These are phyloP conservation scores for Alternaria arborescens DNA, from an alignment of 2,329 filamentous ascomycete genomes.

Conservation along the genomic window DNA sequence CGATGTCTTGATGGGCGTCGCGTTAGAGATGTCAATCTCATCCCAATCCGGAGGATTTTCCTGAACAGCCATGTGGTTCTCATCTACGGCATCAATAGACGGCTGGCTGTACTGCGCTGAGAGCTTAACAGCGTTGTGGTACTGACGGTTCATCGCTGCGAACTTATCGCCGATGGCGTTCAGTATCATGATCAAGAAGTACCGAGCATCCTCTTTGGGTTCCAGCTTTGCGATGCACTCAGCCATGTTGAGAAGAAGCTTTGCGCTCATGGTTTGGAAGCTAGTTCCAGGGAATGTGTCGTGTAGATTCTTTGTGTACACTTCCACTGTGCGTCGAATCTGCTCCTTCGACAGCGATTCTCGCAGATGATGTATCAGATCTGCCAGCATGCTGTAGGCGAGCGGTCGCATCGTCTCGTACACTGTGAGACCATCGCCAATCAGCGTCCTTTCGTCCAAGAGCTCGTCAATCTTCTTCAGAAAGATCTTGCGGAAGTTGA, in stretches of 20 bases:
- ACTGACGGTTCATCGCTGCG: conserved; percentile 96
- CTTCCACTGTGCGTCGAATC: conserved; percentile 93
- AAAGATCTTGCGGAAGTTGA: conserved; percentile 97
- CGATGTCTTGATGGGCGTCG: conserved; percentile 93
- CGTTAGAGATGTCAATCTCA: conserved; percentile 95
- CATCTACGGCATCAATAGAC: conserved; percentile 67
- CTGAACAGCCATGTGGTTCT: conserved; percentile 85
- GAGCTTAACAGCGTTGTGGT: conserved; percentile 91
- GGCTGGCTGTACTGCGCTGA: conserved; percentile 79
- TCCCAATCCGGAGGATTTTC: conserved; percentile 91
- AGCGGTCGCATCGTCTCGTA: conserved; percentile 96
- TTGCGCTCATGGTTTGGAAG: conserved; percentile 99
- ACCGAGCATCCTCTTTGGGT: conserved; percentile 91
- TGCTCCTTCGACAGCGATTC: conserved; percentile 88
- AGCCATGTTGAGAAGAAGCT: conserved; percentile 95
- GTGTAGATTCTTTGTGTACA: conserved; percentile 95
- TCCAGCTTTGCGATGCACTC: conserved; percentile 95
- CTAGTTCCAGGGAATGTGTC: conserved; percentile 97
- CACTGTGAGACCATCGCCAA: conserved; percentile 94
- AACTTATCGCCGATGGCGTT: conserved; percentile 99
- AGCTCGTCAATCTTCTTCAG: conserved; percentile 93
- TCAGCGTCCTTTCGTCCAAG: conserved; percentile 90
- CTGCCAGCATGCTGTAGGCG: conserved; percentile 97
- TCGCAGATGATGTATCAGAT: conserved; percentile 95
- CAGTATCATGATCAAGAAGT: conserved; percentile 95